A percentile compares a stretch with the other conserved stretches of the same genome.
These are phyloP conservation scores for Tolypocladium paradoxum DNA, from an alignment of 2,329 filamentous ascomycete genomes.

Conservation along the genomic window DNA sequence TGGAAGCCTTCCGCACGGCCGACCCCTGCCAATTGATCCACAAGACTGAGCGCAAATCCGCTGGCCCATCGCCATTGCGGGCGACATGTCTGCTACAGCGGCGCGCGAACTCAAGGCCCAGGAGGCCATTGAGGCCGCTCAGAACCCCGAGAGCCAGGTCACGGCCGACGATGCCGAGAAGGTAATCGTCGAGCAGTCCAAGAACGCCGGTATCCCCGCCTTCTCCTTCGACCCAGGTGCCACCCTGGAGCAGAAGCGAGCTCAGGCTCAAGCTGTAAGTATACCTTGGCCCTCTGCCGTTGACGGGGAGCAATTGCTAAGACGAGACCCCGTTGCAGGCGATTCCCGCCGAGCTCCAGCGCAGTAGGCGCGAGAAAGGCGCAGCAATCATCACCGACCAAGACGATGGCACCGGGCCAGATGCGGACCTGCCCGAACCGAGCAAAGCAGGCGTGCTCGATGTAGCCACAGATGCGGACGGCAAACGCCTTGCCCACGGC, in stretches of 20 bases:
- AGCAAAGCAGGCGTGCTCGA: slow-evolving; percentile 59
- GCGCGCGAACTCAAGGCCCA: slow-evolving; percentile 65
- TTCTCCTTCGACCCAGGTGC: slow-evolving; percentile 85
- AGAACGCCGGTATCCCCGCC: slow-evolving; percentile 66
- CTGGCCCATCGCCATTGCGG: slow-evolving; percentile 4
- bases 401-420: slow-evolving; percentile 56
- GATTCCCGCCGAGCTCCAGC: slow-evolving; percentile 26
- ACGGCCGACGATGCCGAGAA: slow-evolving; percentile 62
- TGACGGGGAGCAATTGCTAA: slow-evolving; percentile 1
- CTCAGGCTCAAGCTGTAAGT: slow-evolving; percentile 64
- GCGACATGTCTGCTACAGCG: slow-evolving; percentile 23
- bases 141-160: slow-evolving; percentile 56
- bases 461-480: slow-evolving; percentile 36
- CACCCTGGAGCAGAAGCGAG: slow-evolving; percentile 70
- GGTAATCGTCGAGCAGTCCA: slow-evolving; percentile 65
- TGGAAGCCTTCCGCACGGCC: slow-evolving; percentile 5
- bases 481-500: slow-evolving; percentile 37
- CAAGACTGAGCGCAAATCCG: not conserved
- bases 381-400: slow-evolving; percentile 69
- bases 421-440: slow-evolving; percentile 69
- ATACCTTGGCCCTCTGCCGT: slow-evolving; percentile 9
- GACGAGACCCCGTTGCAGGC: slow-evolving; percentile 14
- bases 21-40: slow-evolving; percentile 4
- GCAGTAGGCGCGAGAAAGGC: slow-evolving; percentile 37
- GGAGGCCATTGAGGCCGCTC: slow-evolving; percentile 66